Conservation (phyloP, 192 early-diverging fungal genomes). For the Linnemannia exigua region DNA sequence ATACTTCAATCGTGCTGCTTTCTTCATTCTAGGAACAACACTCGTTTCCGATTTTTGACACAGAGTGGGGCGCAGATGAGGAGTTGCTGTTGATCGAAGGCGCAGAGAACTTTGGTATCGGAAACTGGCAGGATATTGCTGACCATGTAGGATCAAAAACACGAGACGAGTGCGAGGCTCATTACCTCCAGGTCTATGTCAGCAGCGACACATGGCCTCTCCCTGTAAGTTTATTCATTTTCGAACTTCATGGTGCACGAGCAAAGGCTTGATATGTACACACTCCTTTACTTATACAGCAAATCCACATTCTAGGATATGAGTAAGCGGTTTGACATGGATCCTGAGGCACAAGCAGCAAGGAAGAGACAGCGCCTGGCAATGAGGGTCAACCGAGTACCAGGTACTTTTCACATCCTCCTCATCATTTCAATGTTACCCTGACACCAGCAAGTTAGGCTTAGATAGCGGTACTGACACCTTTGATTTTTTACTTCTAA, state of each 20-base stretch:
- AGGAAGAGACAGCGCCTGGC: conserved; percentile 54
- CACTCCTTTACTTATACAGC: background rate
- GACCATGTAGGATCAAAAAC: conserved; percentile 94
- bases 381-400: conserved; percentile 27
- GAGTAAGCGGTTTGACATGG: conserved; percentile 74
- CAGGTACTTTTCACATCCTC: conserved; percentile 41
- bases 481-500: background rate
- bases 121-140: conserved; percentile 97
- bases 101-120: conserved; percentile 92
- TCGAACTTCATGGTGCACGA: too few species aligned
- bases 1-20: background rate
- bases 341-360: conserved; percentile 58
- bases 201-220: conserved; percentile 84
- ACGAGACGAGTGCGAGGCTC: conserved; percentile 88
- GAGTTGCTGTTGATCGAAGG: conserved; percentile 95
- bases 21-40: conserved; percentile 72
- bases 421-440: conserved; percentile 18
- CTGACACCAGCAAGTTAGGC: background rate
- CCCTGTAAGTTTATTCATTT: conserved; percentile 67
- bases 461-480: background rate
- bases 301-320: conserved; percentile 70
- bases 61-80: conserved; percentile 96
- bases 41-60: conserved; percentile 91
- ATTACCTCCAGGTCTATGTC: conserved; percentile 91
- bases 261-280: background rate